Evolutionary conservation across 2,329 filamentous ascomycete genomes (phyloP).

Genomic region (Fusarium oxysporum): DNA sequence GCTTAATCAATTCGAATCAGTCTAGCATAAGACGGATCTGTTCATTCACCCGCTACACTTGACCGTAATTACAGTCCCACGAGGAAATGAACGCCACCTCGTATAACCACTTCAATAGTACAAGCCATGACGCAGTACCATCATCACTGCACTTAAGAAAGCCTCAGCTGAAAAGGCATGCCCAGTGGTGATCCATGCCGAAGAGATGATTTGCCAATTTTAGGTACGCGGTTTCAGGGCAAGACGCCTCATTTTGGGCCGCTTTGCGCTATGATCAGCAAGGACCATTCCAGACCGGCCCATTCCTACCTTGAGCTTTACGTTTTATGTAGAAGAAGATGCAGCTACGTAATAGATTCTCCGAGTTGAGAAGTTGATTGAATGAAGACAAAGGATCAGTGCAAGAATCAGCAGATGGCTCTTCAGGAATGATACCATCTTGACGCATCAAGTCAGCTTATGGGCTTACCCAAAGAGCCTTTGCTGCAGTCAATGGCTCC

Average conservation of each 20-base stretch:
- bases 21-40: background rate
- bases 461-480: background rate
- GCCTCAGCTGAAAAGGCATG: background rate
- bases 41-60: background rate
- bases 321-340: fast-evolving
- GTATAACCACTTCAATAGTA: slow-evolving; percentile 18
- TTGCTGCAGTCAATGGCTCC: fast-evolving
- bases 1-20: slow-evolving; percentile 2
- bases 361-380: fast-evolving
- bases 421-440: background rate
- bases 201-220: background rate
- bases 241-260: background rate
- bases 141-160: background rate
- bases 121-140: slow-evolving; percentile 12
- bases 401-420: background rate
- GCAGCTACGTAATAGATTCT: background rate
- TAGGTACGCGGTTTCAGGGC: slow-evolving; percentile 14
- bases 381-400: background rate
- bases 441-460: background rate
- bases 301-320: background rate
- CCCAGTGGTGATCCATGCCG: background rate
- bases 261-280: slow-evolving; percentile 9
- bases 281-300: slow-evolving; percentile 10
- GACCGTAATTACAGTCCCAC: background rate
- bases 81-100: slow-evolving; percentile 24